Conservation (phyloP, 805 yeast genomes). For the Myxozyma geophila region DNA sequence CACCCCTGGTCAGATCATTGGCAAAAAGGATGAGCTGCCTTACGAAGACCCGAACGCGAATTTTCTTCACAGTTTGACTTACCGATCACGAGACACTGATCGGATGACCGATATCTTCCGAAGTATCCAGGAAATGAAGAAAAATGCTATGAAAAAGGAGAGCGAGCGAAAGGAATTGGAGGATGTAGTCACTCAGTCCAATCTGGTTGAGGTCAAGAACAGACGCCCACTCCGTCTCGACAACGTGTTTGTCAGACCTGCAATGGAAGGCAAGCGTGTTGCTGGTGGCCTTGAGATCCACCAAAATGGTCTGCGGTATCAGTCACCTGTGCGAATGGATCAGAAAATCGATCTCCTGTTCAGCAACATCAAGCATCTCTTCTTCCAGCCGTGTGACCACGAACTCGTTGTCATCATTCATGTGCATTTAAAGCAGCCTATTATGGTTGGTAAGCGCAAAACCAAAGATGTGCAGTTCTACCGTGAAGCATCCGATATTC, state of each 20-base stretch:
- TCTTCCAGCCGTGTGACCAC: conserved; percentile 95
- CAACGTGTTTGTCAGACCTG: conserved; percentile 88
- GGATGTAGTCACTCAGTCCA: conserved; percentile 93
- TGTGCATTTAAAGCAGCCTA: conserved; percentile 87
- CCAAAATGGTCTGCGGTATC: conserved; percentile 94
- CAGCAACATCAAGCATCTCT: conserved; percentile 87
- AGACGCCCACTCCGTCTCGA: conserved; percentile 87
- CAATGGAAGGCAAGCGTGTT: conserved; percentile 94
- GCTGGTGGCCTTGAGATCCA: conserved; percentile 91
- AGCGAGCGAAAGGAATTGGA: conserved; percentile 88
- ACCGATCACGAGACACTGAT: conserved; percentile 88
- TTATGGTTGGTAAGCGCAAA: conserved; percentile 94
- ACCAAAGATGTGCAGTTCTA: conserved; percentile 95
- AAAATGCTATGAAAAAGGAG: conserved; percentile 87
- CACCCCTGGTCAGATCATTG: conserved; percentile 83
- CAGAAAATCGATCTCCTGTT: conserved; percentile 86
- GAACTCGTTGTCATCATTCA: conserved; percentile 92
- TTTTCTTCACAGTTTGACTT: conserved; percentile 82
- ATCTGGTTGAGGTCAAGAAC: conserved; percentile 75
- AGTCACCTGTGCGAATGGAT: conserved; percentile 80
- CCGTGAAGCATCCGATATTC: conserved; percentile 94
- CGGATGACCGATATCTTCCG: conserved; percentile 88
- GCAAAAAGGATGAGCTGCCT: conserved; percentile 62
- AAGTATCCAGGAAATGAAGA: conserved; percentile 88
- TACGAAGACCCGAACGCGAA: conserved; percentile 89